A percentile compares a stretch with the other conserved stretches of the same genome.
phyloP scores from a whole-genome alignment of 768 basidiomycete species.

The Pisolithus tinctorius region DNA sequence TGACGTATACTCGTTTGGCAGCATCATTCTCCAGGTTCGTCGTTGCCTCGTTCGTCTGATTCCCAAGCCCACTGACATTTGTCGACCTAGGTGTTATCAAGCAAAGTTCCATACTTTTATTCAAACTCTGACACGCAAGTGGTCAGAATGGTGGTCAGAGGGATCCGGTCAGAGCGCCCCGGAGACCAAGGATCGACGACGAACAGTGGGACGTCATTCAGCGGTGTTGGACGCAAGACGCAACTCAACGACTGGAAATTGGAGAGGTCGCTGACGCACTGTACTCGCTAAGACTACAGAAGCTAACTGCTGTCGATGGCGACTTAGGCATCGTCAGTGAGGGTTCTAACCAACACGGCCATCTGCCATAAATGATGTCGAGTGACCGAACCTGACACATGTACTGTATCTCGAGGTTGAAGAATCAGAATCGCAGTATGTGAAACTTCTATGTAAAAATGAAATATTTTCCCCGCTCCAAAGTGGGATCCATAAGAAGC shows the following conservation, averaged over 20 bases:
- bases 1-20: constrained; percentile 36
- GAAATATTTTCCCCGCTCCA: too few species aligned
- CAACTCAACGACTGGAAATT: background rate
- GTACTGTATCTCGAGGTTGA: too few species aligned
- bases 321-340: too few species aligned
- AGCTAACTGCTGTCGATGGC: background rate
- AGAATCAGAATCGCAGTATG: too few species aligned
- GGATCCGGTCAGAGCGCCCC: constrained; percentile 1
- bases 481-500: too few species aligned
- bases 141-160: constrained; percentile 2
- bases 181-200: constrained; percentile 1
- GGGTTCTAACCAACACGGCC: too few species aligned
- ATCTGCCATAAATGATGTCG: too few species aligned
- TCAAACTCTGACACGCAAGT: constrained; percentile 1
- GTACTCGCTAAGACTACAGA: background rate
- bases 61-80: background rate
- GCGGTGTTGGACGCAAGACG: background rate
- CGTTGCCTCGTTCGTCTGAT: background rate
- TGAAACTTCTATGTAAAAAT: too few species aligned
- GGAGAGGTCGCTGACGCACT: background rate
- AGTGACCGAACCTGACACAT: too few species aligned
- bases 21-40: constrained; percentile 11
- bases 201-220: constrained; percentile 5
- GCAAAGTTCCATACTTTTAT: constrained; percentile 5
- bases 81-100: constrained; percentile 1